These are phyloP conservation scores for Globisporangium emineosum DNA, from an alignment of 352 stramenopile genomes.

Conservation along the genomic window DNA sequence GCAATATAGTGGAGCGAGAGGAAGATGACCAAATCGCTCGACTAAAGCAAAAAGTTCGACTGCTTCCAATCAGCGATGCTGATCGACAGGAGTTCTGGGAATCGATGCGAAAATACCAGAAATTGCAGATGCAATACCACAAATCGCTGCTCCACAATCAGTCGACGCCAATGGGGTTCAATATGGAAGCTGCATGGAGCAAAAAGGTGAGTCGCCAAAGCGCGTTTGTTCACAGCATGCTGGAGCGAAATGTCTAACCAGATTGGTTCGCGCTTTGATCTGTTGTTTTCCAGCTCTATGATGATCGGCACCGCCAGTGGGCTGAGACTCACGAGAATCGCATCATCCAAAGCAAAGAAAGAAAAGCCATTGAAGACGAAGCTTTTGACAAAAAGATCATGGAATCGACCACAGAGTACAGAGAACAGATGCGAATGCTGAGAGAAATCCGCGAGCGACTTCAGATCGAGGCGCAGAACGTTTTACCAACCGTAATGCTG, in stretches of 20 bases:
- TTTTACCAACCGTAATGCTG: constrained; percentile 47
- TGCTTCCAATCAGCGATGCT: constrained; percentile 44
- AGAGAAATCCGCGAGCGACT: constrained; percentile 35
- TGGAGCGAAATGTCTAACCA: background rate
- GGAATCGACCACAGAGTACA: constrained; percentile 44
- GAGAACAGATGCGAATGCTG: constrained; percentile 39
- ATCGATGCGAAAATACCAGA: constrained; percentile 42
- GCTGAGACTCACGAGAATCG: constrained; percentile 33
- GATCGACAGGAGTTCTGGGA: constrained; percentile 39
- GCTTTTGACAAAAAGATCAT: constrained; percentile 40
- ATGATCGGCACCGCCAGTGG: constrained; percentile 43
- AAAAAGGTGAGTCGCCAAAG: constrained; percentile 26
- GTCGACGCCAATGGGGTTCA: constrained; percentile 48
- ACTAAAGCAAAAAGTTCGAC: constrained; percentile 36
- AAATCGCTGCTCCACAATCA: constrained; percentile 28
- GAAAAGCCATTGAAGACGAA: constrained; percentile 48
- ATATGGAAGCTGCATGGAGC: constrained; percentile 55
- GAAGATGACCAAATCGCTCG: constrained; percentile 41
- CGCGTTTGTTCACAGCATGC: background rate
- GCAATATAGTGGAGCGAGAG: background rate
- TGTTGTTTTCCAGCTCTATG: constrained; percentile 29
- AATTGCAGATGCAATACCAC: constrained; percentile 33
- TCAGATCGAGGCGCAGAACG: constrained; percentile 30
- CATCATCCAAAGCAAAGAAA: constrained; percentile 24
- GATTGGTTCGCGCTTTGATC: background rate